phyloP scores from a whole-genome alignment of 345 rosid genomes.

The Dimocarpus longan region DNA sequence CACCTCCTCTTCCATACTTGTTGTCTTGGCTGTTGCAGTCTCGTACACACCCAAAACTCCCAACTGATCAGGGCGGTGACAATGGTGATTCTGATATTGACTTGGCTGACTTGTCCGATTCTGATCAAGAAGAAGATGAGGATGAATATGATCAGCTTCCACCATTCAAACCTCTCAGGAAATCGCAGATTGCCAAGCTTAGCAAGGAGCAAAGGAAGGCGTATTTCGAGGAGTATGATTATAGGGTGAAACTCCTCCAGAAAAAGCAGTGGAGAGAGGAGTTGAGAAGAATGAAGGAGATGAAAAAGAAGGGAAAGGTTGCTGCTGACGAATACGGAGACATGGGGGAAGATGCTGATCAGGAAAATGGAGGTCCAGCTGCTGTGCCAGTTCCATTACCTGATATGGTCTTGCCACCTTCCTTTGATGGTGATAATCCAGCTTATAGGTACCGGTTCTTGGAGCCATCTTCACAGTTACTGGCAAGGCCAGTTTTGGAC shows the following conservation, averaged over 20 bases:
- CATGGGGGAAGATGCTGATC: constrained; percentile 71
- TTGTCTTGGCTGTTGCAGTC: constrained; percentile 95
- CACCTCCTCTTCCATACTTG: constrained; percentile 94
- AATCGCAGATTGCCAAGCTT: constrained; percentile 75
- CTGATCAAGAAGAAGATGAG: constrained; percentile 80
- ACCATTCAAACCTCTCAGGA: constrained; percentile 85
- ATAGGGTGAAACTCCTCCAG: constrained; percentile 90
- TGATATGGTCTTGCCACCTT: constrained; percentile 89
- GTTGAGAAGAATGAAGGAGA: constrained; percentile 72
- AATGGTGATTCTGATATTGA: constrained; percentile 81
- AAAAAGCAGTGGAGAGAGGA: constrained; percentile 94
- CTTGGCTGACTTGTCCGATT: constrained; percentile 74
- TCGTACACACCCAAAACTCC: constrained; percentile 78
- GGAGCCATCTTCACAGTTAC: constrained; percentile 82
- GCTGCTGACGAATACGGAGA: constrained; percentile 53
- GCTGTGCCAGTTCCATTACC: constrained; percentile 89
- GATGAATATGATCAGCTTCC: constrained; percentile 96
- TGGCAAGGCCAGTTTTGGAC: constrained; percentile 91
- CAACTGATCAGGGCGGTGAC: constrained; percentile 81
- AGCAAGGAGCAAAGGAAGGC: constrained; percentile 79
- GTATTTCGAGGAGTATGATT: constrained; percentile 92
- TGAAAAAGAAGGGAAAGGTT: constrained; percentile 76
- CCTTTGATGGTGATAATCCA: constrained; percentile 83
- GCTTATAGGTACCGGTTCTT: constrained; percentile 87
- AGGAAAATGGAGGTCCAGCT: constrained; percentile 73